Evolutionary conservation across 2,329 filamentous ascomycete genomes (phyloP).

Genomic region (Lachnellula suecica): DNA sequence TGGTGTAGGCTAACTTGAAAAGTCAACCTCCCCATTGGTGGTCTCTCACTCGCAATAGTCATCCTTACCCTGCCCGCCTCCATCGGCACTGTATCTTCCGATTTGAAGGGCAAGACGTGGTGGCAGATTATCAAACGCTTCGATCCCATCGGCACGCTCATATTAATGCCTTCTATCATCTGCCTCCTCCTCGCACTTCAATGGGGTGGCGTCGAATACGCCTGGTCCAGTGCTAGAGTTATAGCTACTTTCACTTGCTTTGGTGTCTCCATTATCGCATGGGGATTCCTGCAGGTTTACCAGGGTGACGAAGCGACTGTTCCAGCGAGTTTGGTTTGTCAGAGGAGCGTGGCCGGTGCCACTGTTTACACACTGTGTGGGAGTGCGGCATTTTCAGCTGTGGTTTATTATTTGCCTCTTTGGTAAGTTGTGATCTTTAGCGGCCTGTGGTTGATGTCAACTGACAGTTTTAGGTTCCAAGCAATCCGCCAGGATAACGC

Average conservation of each 20-base stretch:
- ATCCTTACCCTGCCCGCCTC: slow-evolving; percentile 2
- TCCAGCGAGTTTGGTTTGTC: slow-evolving; percentile 31
- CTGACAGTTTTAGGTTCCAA: not conserved
- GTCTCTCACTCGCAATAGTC: slow-evolving; percentile 1
- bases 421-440: not conserved
- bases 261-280: not conserved
- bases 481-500: not conserved
- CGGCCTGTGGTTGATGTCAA: not conserved
- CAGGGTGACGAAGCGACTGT: not conserved
- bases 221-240: not conserved
- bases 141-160: slow-evolving; percentile 40
- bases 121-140: slow-evolving; percentile 23
- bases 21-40: slow-evolving; percentile 35
- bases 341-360: slow-evolving; percentile 32
- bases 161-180: slow-evolving; percentile 40
- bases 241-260: not conserved
- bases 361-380: not conserved
- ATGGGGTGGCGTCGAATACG: slow-evolving; percentile 39
- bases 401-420: not conserved
- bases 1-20: not conserved
- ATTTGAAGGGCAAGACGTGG: not conserved
- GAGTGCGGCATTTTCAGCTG: not conserved
- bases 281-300: not conserved
- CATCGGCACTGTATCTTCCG: not conserved
- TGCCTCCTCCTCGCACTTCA: slow-evolving; percentile 43